These are phyloP conservation scores for Neopestalotiopsis sp. DNA, from an alignment of 2,329 filamentous ascomycete species.

Conservation along the genomic window DNA sequence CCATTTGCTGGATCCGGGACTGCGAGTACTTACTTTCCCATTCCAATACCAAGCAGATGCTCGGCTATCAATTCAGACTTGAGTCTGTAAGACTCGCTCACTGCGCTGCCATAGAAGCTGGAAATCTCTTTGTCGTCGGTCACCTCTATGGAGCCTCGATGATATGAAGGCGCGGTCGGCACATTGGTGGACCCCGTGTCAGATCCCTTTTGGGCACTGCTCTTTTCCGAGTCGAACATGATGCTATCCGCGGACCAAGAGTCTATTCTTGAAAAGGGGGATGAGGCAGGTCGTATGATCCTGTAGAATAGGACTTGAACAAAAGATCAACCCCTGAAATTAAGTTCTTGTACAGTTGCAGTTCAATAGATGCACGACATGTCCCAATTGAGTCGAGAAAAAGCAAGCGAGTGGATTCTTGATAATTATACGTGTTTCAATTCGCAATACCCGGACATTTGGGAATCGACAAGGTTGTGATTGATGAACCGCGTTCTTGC, in stretches of 20 bases:
- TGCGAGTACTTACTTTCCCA: conserved; percentile 37
- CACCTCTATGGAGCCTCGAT: conserved; percentile 20
- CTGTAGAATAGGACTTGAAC: not conserved
- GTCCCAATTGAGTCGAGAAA: not conserved
- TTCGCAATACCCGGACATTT: not conserved
- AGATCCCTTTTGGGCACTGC: not conserved
- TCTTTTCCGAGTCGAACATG: not conserved
- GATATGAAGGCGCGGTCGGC: not conserved
- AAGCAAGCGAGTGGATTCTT: not conserved
- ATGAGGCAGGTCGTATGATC: not conserved
- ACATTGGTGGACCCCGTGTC: not conserved
- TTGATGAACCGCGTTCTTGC: not conserved
- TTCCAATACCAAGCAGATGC: conserved; percentile 35
- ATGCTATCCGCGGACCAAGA: not conserved
- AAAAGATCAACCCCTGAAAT: not conserved
- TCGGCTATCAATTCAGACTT: conserved; percentile 39
- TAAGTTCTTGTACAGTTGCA: not conserved
- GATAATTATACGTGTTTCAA: not conserved
- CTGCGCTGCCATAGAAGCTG: conserved; percentile 42
- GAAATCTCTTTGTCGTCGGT: conserved; percentile 34
- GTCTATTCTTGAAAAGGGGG: not conserved
- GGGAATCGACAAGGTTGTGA: not conserved
- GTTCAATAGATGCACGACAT: not conserved
- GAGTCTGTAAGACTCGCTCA: conserved; percentile 36
- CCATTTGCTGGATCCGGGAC: no score